A percentile compares a stretch with the other conserved stretches of the same genome.
Conservation (phyloP, 192 early-diverging fungal genomes). For the Coemansia sp. region DNA sequence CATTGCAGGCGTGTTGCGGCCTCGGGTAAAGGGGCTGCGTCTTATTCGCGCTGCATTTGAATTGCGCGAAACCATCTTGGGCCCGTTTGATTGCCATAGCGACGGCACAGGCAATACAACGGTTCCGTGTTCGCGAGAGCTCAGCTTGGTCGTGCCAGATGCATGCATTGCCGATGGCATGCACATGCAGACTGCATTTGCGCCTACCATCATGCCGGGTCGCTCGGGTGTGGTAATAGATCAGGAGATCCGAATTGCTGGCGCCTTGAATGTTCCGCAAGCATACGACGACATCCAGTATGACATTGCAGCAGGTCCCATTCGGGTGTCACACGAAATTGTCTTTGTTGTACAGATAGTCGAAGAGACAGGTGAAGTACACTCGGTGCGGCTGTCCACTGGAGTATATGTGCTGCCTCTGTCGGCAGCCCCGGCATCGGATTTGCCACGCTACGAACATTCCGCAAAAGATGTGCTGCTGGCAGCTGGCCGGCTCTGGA, state of each 20-base stretch:
- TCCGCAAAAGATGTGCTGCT: slow-evolving; percentile 37
- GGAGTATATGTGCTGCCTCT: slow-evolving; percentile 33
- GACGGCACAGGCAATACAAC: slow-evolving; percentile 11
- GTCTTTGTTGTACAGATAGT: slow-evolving; percentile 30
- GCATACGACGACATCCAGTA: slow-evolving; percentile 41
- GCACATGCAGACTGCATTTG: slow-evolving; percentile 20
- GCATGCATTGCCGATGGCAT: neutral
- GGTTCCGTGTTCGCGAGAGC: slow-evolving; percentile 22
- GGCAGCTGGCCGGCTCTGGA: slow-evolving; percentile 21
- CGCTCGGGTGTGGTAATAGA: slow-evolving; percentile 37
- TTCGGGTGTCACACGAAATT: slow-evolving; percentile 41
- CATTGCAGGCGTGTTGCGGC: slow-evolving; percentile 32
- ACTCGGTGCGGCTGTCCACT: slow-evolving; percentile 43
- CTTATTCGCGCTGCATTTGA: slow-evolving; percentile 44
- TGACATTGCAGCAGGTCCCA: slow-evolving; percentile 34
- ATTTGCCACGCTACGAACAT: slow-evolving; percentile 45
- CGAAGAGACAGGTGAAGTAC: slow-evolving; percentile 43
- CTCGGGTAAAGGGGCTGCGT: slow-evolving; percentile 42
- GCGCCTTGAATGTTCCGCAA: slow-evolving; percentile 18
- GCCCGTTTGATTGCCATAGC: slow-evolving; percentile 21
- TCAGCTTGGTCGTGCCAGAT: slow-evolving; percentile 5
- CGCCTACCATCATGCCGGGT: slow-evolving; percentile 6
- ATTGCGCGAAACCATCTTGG: slow-evolving; percentile 33
- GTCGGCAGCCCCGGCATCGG: slow-evolving; percentile 2
- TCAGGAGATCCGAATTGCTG: slow-evolving; percentile 41